Evolutionary conservation across 306 rosid genomes (phyloP).

Genomic region (Biancaea sappan): DNA sequence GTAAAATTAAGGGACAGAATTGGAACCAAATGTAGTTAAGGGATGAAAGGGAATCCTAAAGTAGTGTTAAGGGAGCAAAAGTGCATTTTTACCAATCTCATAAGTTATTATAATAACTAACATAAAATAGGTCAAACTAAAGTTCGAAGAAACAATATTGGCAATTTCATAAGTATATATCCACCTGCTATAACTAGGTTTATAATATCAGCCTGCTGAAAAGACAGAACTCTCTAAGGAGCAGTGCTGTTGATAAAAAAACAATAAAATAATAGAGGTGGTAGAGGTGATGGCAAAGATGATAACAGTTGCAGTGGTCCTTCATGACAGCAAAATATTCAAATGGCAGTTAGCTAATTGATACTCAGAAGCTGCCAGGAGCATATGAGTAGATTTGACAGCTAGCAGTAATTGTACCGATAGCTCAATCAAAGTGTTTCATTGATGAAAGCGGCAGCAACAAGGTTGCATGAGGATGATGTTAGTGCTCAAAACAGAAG

Average conservation of each 20-base stretch:
- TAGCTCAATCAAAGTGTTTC: constrained; percentile 10
- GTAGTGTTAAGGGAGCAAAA: too few species aligned
- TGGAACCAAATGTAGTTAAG: too few species aligned
- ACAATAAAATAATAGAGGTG: constrained; percentile 1
- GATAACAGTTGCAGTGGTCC: constrained; percentile 10
- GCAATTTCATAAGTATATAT: neutral
- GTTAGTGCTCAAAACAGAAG: constrained; percentile 5
- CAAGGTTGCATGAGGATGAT: neutral
- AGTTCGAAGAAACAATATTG: constrained; percentile 4
- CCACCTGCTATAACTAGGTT: constrained; percentile 10
- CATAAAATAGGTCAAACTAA: constrained; percentile 4
- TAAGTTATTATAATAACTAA: neutral
- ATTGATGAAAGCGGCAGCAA: neutral
- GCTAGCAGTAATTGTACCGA: neutral
- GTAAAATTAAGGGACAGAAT: too few species aligned
- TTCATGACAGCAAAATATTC: neutral
- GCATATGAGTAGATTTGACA: constrained; percentile 3
- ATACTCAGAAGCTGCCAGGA: neutral
- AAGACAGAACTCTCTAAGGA: constrained; percentile 3
- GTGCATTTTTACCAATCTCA: too few species aligned
- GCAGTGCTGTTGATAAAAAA: neutral
- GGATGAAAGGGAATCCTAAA: too few species aligned
- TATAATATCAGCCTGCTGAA: constrained; percentile 11
- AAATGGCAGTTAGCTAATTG: neutral
- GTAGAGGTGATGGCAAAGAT: constrained; percentile 10